Base-by-base conservation (phyloP, 306 rosid genomes). In the Cucumis cinereus region DNA sequence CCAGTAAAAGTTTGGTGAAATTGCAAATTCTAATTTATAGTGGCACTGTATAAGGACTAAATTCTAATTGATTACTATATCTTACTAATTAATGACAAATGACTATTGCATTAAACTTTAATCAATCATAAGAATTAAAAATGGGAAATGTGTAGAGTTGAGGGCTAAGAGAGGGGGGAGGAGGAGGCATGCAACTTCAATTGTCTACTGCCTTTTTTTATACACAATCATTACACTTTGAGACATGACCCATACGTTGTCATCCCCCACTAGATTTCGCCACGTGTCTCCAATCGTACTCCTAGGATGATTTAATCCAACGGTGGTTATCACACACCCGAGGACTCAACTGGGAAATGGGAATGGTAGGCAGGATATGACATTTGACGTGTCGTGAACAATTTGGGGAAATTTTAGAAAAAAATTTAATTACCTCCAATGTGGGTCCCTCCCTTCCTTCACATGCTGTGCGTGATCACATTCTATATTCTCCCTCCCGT, bases 391-490 rank as follows among this genome's bases (percentile, higher is more conserved):
- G 73, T 41, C 54, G 54, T 41, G 73, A 11, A 41, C 33, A 22
- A 67, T 28, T 67, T 40, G 73, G 15, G 33, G 19, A 13, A 28
- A 26, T 0, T 1, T 23, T 23, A 6, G 7, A 6, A 35, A 30
- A 30, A 30, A 35, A 19, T 0, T 40, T 23, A 24, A 17, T 36
- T 19, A 35, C 71, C 4, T 11, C 73, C 23, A 36, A 40, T 7
- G 23, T 16, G 40, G 58, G 75, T n/a, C 72, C 72, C 72, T 14
- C 15, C 58, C 23, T 7, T 1, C 58, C 57, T 47, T 70, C 75
- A 70, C 75, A 70, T 70, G 75, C 75, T 40, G 49, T 47, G 75
- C 75, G 24, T 70, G 75, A 70, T 70, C 41, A 24, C 75, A 70
- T 70, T 70, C 57, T 47, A 45, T 47, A 47, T 47, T 45, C 56